phyloP scores from a whole-genome alignment of 176 grass and related monocot genomes.

The Cenchrus purpureus region DNA sequence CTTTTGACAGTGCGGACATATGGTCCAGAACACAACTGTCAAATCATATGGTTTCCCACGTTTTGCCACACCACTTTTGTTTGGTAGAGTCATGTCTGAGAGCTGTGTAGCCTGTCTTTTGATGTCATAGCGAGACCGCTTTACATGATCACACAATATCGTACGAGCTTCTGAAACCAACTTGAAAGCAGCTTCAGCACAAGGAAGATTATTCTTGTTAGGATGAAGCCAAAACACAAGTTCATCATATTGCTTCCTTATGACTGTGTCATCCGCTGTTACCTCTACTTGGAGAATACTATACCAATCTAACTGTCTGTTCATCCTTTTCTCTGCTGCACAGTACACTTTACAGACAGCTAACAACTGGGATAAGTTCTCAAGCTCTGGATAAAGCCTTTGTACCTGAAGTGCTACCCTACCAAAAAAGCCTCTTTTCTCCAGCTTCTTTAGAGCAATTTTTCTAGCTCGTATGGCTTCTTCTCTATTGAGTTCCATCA shows the following conservation, averaged over 20 bases:
- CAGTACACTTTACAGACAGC: slow-evolving; percentile 70
- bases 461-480: slow-evolving; percentile 64
- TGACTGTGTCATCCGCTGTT: slow-evolving; percentile 47
- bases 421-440: slow-evolving; percentile 53
- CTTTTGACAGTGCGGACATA: slow-evolving; percentile 34
- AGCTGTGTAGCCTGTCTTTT: slow-evolving; percentile 41
- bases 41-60: neutral
- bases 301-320: slow-evolving; percentile 65
- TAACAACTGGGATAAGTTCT: slow-evolving; percentile 61
- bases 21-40: slow-evolving; percentile 32
- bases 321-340: slow-evolving; percentile 48
- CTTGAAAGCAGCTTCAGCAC: slow-evolving; percentile 74
- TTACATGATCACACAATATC: slow-evolving; percentile 50
- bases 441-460: slow-evolving; percentile 64
- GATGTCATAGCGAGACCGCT: slow-evolving; percentile 58
- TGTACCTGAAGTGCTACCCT: slow-evolving; percentile 68
- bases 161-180: slow-evolving; percentile 68
- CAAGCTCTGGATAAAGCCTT: slow-evolving; percentile 67
- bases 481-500: slow-evolving; percentile 80
- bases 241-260: slow-evolving; percentile 65
- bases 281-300: slow-evolving; percentile 61
- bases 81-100: slow-evolving; percentile 27
- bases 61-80: slow-evolving; percentile 17
- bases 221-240: slow-evolving; percentile 71
- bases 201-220: slow-evolving; percentile 67